Base-by-base conservation (phyloP, 306 rosid species). In the Sindora glabra region DNA sequence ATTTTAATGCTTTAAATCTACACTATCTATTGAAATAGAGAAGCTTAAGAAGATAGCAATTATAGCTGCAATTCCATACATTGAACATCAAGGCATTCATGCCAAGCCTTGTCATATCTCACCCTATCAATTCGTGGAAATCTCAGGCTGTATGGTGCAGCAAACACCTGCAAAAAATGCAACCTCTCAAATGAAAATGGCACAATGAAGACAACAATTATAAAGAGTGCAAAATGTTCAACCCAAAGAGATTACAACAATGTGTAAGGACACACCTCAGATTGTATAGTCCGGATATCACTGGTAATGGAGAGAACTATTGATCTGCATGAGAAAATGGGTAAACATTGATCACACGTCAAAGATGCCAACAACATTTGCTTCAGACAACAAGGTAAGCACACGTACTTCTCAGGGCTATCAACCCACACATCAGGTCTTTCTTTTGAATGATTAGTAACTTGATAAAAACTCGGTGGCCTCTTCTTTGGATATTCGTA, bases 361-460 rank as follows among this genome's bases (percentile, higher is more conserved):
- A n/a, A 38, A 56, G 56, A 56, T 49, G 45, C 52, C 64, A 52
- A 36, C 3, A 53, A 38, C 25, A 25, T 6, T 22, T 49, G 17
- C 45, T 56, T 68, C 27, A 22, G 8, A 47, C 39, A 12, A 48
- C 30, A 55, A 53, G 52, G 34, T 16, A 18, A 26, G 52, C 57
- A 48, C 68, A 75, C 77, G 67, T 58, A 88, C 98, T 92, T 88
- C 62, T 92, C 92, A 13, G 98, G 98, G 79, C 82, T 92, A 64
- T 92, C 98, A 42, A 92, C 67, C 98, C 98, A 92, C 70, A 88
- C 95, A 76, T 92, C 98, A 34, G 98, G 96, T 63, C 96, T 74
- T 63, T 92, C 96, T 70, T 92, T 92, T n/a, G 95, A 86, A 79
- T 88, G 84, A 74, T 86, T 78, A 9, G 95, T 92, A 51, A 92